Conservation (phyloP, 129 eudicot genomes). For the Lonicera japonica region DNA sequence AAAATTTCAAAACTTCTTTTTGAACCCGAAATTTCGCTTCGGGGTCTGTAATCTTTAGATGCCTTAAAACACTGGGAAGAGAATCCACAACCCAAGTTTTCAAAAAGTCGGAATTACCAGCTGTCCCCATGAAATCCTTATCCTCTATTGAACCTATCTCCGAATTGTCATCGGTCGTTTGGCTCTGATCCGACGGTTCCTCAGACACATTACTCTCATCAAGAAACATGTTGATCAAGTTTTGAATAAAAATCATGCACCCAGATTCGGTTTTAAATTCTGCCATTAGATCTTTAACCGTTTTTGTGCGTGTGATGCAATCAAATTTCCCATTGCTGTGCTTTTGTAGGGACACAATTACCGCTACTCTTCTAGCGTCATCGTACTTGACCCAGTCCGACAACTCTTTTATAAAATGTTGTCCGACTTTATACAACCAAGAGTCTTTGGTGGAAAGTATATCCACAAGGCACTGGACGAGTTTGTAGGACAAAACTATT, state of each 20-base stretch:
- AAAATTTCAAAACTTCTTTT: constrained; percentile 80
- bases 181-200: constrained; percentile 96
- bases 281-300: constrained; percentile 70
- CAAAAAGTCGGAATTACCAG: constrained; percentile 54
- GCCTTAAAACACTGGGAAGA: constrained; percentile 58
- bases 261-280: constrained; percentile 75
- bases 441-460: constrained; percentile 73
- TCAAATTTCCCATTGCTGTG: constrained; percentile 86
- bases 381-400: constrained; percentile 64
- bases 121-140: constrained; percentile 43
- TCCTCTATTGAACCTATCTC: constrained; percentile 87
- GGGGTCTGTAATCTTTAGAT: constrained; percentile 48
- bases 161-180: constrained; percentile 88
- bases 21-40: constrained; percentile 69
- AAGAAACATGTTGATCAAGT: constrained; percentile 69
- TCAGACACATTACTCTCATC: constrained; percentile 69
- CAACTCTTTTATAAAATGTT: constrained; percentile 56
- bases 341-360: constrained; percentile 75
- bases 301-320: constrained; percentile 67
- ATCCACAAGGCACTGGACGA: constrained; percentile 84
- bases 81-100: constrained; percentile 91
- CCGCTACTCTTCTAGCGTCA: constrained; percentile 69
- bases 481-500: constrained; percentile 57
- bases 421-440: constrained; percentile 77
- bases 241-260: constrained; percentile 66